Base-by-base conservation (phyloP, 192 early-diverging fungal species). In the Umbelopsis ramanniana region DNA sequence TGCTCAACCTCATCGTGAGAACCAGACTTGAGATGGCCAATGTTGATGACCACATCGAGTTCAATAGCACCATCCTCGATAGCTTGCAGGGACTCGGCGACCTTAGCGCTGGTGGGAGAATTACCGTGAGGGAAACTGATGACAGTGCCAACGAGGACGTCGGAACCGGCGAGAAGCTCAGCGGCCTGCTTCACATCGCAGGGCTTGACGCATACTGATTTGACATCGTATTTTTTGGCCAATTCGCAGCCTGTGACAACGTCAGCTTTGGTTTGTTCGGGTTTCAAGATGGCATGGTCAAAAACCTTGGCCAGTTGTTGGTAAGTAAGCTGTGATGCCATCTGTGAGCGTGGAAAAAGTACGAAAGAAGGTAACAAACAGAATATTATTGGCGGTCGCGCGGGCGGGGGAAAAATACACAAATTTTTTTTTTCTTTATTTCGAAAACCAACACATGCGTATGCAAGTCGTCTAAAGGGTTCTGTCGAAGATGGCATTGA, bases 401-500 rank as follows among this genome's bases (percentile, higher is more conserved):
- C 57, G 29, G 33, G 43, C 22, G 68, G 33, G n/a, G 45, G 29
- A 21, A 48, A 50, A 19, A 48, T 26, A 69, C n/a, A 69, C 26
- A 21, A 69, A 38, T 50, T 26, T 33, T 71, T 35, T 71, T 71
- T 40, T 69, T 6, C 22, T 47, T 47, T 33, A 50, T 47, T 47
- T 46, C 9, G 21, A 33, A 33, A 47, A 46, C 12, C 21, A 69
- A 52, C 11, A 52, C 23, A 14, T 57, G 29, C 29, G 45, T 8
- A 15, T 52, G 52, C 11, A 46, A 22, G 46, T 23, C 43, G 46
- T 78, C 72, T 78, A 78, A 29, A 70, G 60, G 37, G 77, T 74
- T 48, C 89, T 84, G 60, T 84, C 83, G 83, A 99, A 99, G 76
- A 99, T 96, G 72, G 95, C 94, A 70, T 87, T 82, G 63, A 99